These are phyloP conservation scores for Babesia sp. DNA, from an alignment of 169 alveolate species.

Conservation along the genomic window DNA sequence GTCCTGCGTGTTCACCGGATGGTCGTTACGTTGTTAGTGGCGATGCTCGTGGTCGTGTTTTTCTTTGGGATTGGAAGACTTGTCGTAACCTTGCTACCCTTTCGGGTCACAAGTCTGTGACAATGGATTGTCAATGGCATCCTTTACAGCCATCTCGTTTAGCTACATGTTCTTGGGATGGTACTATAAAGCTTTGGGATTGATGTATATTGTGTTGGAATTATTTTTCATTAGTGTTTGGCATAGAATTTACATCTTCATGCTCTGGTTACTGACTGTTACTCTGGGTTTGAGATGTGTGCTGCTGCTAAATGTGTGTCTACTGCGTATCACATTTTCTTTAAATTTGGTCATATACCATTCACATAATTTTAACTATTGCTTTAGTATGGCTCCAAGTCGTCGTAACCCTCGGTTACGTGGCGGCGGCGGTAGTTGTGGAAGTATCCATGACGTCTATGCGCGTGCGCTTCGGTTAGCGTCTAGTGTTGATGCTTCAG, in stretches of 20 bases:
- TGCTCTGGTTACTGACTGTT: too few relatives aligned
- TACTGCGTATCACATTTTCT: too few relatives aligned
- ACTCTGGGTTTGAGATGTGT: too few relatives aligned
- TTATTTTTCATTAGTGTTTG: too few relatives aligned
- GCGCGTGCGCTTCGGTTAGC: slow-evolving; percentile 56
- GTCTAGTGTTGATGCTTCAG: not conserved
- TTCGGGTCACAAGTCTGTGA: slow-evolving; percentile 91
- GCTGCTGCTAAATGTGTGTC: too few relatives aligned
- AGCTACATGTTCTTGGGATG: slow-evolving; percentile 97
- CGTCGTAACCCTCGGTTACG: slow-evolving; percentile 2
- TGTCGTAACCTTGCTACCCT: slow-evolving; percentile 88
- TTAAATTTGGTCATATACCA: too few relatives aligned
- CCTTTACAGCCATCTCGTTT: slow-evolving; percentile 91
- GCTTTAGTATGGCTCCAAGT: slow-evolving; percentile 16
- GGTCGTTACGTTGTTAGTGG: slow-evolving; percentile 94
- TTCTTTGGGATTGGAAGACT: slow-evolving; percentile 97
- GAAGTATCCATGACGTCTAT: slow-evolving; percentile 63
- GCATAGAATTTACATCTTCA: too few relatives aligned
- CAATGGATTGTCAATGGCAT: slow-evolving; percentile 95
- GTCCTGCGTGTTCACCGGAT: slow-evolving; percentile 92
- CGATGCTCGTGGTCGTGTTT: slow-evolving; percentile 93
- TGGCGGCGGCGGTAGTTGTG: slow-evolving; percentile 1
- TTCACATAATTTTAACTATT: too few relatives aligned
- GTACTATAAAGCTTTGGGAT: slow-evolving; percentile 94
- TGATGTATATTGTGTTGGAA: slow-evolving; percentile 57